phyloP scores from a whole-genome alignment of 2,329 filamentous ascomycete genomes.

The Cadophora sp. region DNA sequence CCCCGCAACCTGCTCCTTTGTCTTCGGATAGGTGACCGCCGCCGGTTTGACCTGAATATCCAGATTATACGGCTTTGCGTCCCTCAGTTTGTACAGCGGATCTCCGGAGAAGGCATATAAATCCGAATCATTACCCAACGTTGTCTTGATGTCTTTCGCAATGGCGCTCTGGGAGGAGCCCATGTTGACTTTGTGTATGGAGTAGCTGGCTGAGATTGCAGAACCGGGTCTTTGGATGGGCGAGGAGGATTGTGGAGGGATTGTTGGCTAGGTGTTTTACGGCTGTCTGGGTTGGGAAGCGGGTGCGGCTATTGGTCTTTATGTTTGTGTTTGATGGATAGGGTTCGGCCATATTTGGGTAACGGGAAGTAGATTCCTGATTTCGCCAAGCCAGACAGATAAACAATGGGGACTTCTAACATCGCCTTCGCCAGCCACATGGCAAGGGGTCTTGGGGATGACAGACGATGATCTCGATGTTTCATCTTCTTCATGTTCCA shows the following conservation, averaged over 20 bases:
- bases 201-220: not conserved
- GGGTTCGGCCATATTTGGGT: not conserved
- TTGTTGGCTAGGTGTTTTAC: not conserved
- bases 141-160: conserved; percentile 22
- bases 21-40: conserved; percentile 37
- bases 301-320: not conserved
- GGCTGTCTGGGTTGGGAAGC: not conserved
- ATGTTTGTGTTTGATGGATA: not conserved
- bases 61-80: conserved; percentile 39
- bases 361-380: not conserved
- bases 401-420: not conserved
- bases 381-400: not conserved
- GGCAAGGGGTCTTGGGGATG: not conserved
- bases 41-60: conserved; percentile 30
- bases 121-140: conserved; percentile 28
- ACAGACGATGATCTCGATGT: not conserved
- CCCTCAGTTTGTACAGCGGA: conserved; percentile 26
- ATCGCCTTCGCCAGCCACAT: not conserved
- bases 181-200: conserved; percentile 17
- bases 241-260: not conserved
- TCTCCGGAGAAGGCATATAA: conserved; percentile 34
- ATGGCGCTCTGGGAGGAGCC: conserved; percentile 24
- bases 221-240: not conserved
- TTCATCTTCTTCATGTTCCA: not conserved
- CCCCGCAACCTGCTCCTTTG: conserved; percentile 47